Base-by-base conservation (phyloP, 371 early-diverging fungal genomes). In the Mortierella sp. region DNA sequence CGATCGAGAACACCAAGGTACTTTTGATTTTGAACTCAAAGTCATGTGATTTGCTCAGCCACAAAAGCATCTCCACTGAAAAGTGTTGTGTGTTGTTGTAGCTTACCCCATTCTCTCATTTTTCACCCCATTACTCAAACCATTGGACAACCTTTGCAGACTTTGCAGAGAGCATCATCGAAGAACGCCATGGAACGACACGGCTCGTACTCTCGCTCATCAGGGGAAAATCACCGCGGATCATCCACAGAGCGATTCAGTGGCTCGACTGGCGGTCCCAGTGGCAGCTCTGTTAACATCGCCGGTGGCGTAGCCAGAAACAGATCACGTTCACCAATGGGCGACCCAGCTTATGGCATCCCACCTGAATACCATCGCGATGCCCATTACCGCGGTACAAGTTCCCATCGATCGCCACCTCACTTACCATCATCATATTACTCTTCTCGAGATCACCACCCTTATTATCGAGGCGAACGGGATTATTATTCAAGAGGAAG, bases 311-410 rank as follows among this genome's bases (percentile, higher is more conserved):
- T 64, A 16, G 49, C 71, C 55, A 62, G 73, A 40, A 59, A 61
- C 39, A 64, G 81, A 75, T 81, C 76, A 35, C 69, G 81, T 28
- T 75, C 81, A 1, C 81, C 81, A 57, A 39, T 70, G 65, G 70
- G 64, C 45, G 80, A 74, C 11, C 24, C 69, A 58, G 35, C 73
- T 20, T 75, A 70, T 30, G 70, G 65, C 4, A 39, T 66, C n/a
- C 45, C 75, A 0, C 59, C 73, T 12, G 78, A 78, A n/a, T 81
- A 75, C 73, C 76, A 81, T 73, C 81, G 76, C 16, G 81, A 81
- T 32, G 49, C 59, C 16, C 81, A 80, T 61, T 75, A 81, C 40
- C 72, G 81, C 18, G 72, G 70, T 32, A 51, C 68, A 52, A 64
- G 64, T 35, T 81, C 81, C 3, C 73, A 75, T 70, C 72, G 76